Base-by-base conservation (phyloP, 225 moss, liverwort and hornwort species). In the Neckera pumila region DNA sequence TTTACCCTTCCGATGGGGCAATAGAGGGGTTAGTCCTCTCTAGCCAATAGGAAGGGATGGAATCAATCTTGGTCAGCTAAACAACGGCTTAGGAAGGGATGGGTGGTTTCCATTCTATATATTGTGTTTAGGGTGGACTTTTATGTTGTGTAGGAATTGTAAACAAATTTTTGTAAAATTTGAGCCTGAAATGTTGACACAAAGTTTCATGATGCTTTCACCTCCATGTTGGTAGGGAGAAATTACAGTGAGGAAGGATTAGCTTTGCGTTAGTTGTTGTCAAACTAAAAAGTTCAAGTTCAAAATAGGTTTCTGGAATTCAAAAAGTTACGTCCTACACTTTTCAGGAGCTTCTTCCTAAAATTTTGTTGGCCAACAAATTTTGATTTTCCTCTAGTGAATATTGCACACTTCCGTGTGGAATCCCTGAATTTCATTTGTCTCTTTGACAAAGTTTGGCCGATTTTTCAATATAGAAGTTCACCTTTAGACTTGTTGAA, bases 261-360 rank as follows among this genome's bases (percentile, higher is more conserved):
- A 19, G 36, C 19, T 36, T 65, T 11, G 36, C 0, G 19, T 8
- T n/a, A n/a, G n/a, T n/a, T 21, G 20, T 19, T 66, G 66, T 66
- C 20, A 36, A 36, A 66, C 6, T 20, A 11, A 20, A 19, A 66
- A 36, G 65, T 34, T 64, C 34, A 34, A 18, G 65, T 19, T 36
- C 18, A 19, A 19, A 19, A 19, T 65, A 65, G 18, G 34, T 14
- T 65, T 65, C 0, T 3, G 1, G 9, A 57, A 57, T 3, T 57
- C 1, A 14, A 5, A 10, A 28, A 61, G 61, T 61, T 28, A 7
- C 1, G 3, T 4, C 14, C 28, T 3, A 1, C 0, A 1, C 28
- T 28, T 28, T 12, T 61, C 21, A 57, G 4, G 57, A 57, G 57
- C 21, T 8, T 57, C 14, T 28, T 13, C 61, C 1, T 61, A 61